Evolutionary conservation across 1,139 yeast species (phyloP), one percentile per base, ranked within the genome.

Genomic region (Candida sojae): DNA sequence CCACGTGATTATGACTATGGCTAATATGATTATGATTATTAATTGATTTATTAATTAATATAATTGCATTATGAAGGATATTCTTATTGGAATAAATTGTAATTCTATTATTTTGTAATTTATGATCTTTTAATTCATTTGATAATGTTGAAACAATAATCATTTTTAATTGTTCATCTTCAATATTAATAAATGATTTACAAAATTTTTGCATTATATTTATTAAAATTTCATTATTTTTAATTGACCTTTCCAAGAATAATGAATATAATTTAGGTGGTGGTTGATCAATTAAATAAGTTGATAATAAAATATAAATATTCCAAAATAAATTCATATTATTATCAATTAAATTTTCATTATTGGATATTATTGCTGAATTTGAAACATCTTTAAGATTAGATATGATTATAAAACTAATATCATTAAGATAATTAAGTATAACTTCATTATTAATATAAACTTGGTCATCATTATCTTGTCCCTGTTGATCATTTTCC

Each of bases 381-480:
- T 48, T 51, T 30, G 44, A 44, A 5, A 53, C 48, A 38, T 55
- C 58, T 31, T 50, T 55, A 41, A 68, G 59, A 44, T 67, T 67
- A 10, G 63, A 57, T 45, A 66, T 54, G 21, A 70, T 61, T 30
- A 72, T 68, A 46, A 63, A 70, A 12, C 76, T 66, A 8, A 76
- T 74, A 54, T 77, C 80, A 55, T 77, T 75, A 42, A 79, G 62
- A 53, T 77, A 77, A 54, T 75, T 73, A 48, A 78, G 65, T 11
- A 77, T 66, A 32, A 75, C 65, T 49, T 71, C 75, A 34, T 64
- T 63, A 26, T 66, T 64, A 26, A 69, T 61, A 21, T 60, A 57
- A 9, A 62, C 55, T 11, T 41, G 43, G 12, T 47, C 50, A 23
- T 39, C 47, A 17, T 47, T 17, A 17, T 17, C 21, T 17, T 17